Percentiles rank a stretch among this genome's conserved stretches.
Conservation (phyloP, 2,329 filamentous ascomycete species). For the Scedosporium apiospermum region DNA sequence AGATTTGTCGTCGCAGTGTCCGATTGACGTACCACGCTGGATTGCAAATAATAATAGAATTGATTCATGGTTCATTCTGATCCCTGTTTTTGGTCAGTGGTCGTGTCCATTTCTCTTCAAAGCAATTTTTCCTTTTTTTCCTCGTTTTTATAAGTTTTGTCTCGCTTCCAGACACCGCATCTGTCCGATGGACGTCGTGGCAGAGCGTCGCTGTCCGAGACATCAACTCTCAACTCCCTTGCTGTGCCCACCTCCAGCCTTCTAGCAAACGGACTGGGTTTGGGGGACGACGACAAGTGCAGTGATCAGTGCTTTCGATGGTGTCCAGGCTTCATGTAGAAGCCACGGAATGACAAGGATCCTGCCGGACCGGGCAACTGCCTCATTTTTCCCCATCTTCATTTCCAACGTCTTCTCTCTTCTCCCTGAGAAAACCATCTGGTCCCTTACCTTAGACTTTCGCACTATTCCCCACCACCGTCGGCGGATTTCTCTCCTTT, state of each 20-base stretch:
- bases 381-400: not conserved
- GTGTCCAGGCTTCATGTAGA: not conserved
- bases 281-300: not conserved
- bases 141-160: not conserved
- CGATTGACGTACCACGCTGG: not conserved
- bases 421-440: not conserved
- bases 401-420: not conserved
- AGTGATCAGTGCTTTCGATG: too few relatives aligned
- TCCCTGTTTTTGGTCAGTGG: not conserved
- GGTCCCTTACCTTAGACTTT: too few relatives aligned
- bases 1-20: not conserved
- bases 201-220: not conserved
- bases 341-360: not conserved
- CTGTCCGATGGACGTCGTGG: not conserved
- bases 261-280: not conserved
- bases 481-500: not conserved
- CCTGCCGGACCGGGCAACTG: not conserved
- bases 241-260: not conserved
- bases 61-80: not conserved
- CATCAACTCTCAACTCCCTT: not conserved
- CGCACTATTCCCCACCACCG: too few relatives aligned
- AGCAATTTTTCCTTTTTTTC: not conserved
- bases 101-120: not conserved
- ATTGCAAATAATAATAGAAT: not conserved
- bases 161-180: not conserved